Evolutionary conservation across 768 basidiomycete species (phyloP).

Genomic region (Trametopsis cervina): DNA sequence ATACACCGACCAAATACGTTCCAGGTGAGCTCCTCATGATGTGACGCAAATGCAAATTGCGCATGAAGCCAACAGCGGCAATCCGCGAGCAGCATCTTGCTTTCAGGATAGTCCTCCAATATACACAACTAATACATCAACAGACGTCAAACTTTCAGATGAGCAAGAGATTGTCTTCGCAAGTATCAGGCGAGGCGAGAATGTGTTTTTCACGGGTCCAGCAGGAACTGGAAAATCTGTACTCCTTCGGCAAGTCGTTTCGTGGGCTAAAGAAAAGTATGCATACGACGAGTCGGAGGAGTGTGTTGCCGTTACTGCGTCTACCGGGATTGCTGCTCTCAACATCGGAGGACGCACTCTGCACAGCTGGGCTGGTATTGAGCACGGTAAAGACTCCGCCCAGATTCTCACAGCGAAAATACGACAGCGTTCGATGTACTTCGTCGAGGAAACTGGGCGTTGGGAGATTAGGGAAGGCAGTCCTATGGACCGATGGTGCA

Average conservation of each 20-base stretch:
- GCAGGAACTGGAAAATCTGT: conserved; percentile 89
- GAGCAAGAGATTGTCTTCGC: conserved; percentile 45
- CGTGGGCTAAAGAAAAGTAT: conserved; percentile 29
- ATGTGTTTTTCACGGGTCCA: conserved; percentile 80
- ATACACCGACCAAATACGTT: too few relatives aligned
- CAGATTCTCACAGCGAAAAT: conserved; percentile 34
- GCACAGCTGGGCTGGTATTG: conserved; percentile 78
- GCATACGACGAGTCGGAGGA: too few relatives aligned
- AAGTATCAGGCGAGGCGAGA: conserved; percentile 50
- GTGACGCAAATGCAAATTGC: too few relatives aligned
- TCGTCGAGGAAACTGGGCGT: not conserved
- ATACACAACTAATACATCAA: too few relatives aligned
- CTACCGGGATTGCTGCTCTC: conserved; percentile 70
- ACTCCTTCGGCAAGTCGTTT: conserved; percentile 67
- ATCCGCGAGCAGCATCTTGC: too few relatives aligned
- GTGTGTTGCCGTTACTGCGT: conserved; percentile 66
- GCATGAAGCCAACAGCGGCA: too few relatives aligned
- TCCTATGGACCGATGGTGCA: conserved; percentile 46
- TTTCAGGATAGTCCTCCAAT: too few relatives aligned
- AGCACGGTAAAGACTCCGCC: conserved; percentile 53
- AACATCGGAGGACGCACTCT: conserved; percentile 80
- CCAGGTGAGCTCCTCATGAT: too few relatives aligned
- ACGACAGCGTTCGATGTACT: not conserved
- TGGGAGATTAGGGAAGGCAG: not conserved
- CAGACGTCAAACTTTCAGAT: conserved; percentile 36